Evolutionary conservation across 1,284 basidiomycete genomes (phyloP).

Genomic region (Trametes polyzona): DNA sequence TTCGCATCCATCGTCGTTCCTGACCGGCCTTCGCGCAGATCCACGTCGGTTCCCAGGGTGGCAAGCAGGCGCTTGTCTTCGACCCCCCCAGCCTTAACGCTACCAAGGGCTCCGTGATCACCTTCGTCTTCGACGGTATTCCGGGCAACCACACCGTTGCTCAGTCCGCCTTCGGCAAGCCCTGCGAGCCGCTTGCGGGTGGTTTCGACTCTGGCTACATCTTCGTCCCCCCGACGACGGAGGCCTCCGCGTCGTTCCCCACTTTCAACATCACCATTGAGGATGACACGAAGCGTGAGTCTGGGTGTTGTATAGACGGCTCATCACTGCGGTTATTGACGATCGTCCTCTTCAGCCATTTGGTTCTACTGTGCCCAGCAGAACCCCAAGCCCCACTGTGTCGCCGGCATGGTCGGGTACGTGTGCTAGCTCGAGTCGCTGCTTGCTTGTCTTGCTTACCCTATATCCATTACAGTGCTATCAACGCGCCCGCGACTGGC

Average conservation of each 20-base stretch:
- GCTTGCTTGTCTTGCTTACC: not conserved
- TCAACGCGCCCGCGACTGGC: conserved; percentile 55
- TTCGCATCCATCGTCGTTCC: too few relatives aligned
- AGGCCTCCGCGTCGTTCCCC: conserved; percentile 27
- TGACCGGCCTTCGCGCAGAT: too few relatives aligned
- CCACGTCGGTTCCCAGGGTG: conserved; percentile 37
- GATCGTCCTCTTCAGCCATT: conserved; percentile 42
- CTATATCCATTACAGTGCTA: conserved; percentile 41
- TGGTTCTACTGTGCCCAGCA: conserved; percentile 67
- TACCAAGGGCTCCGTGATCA: conserved; percentile 48
- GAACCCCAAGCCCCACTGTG: conserved; percentile 45
- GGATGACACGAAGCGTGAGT: conserved; percentile 44
- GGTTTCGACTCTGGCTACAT: conserved; percentile 57
- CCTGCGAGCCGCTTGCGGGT: conserved; percentile 45
- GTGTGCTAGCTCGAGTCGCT: conserved; percentile 2
- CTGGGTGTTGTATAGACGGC: not conserved
- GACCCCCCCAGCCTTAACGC: conserved; percentile 47
- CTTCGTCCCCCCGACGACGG: conserved; percentile 29
- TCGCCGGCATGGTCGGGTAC: conserved; percentile 45
- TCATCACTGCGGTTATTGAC: not conserved
- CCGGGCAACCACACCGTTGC: conserved; percentile 59
- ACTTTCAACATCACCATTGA: conserved; percentile 47
- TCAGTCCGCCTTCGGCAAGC: conserved; percentile 50
- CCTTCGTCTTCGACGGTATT: conserved; percentile 50
- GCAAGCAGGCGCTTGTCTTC: conserved; percentile 47